Base-by-base conservation (phyloP, 495 filamentous ascomycete genomes). In the Penicillium paxilli region DNA sequence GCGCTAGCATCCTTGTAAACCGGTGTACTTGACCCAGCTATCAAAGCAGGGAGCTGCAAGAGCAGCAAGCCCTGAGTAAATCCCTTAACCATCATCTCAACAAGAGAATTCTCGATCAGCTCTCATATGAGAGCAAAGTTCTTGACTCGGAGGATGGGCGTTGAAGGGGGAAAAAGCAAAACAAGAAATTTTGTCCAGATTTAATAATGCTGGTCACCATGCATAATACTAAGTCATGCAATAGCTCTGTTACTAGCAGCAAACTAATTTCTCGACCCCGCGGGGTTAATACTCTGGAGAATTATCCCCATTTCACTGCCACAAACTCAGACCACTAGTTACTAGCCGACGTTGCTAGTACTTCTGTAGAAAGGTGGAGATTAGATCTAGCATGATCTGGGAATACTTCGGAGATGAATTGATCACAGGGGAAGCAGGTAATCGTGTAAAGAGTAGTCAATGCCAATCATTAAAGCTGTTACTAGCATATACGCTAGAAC, bases 1-100 rank as follows among this genome's bases (percentile, higher is more conserved):
- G 82, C 82, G 17, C 68, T 70, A 0, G 87, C 68, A 63, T 89
- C 74, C 60, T 87, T 89, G 78, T 89, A 89, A 4, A 76, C 49
- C 0, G 68, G 70, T 19, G 28, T 30, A 42, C 44, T 47, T 41
- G 37, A 53, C 12, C 62, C 64, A 33, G 53, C 38, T 14, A 60
- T n/a, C 56, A 16, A 62, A 26, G 58, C 52, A 37, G 58, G 55
- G 26, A 73, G 63, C 44, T 69, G 64, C 37, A 65, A 41, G 48
- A 73, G 64, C 59, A 69, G 38, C 20, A 73, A 54, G 26, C 70
- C 61, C 51, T 58, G 57, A 2, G 70, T 46, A 44, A 69, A 40
- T 17, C 65, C 23, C 28, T 63, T 60, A 26, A 50, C 53, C 32
- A 66, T 45, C 68, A 72, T 71, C 21, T 30, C 42, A 47, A 37